These are phyloP conservation scores for Oryza glumipatula DNA, from an alignment of 176 grass and related monocot species.

Conservation along the genomic window DNA sequence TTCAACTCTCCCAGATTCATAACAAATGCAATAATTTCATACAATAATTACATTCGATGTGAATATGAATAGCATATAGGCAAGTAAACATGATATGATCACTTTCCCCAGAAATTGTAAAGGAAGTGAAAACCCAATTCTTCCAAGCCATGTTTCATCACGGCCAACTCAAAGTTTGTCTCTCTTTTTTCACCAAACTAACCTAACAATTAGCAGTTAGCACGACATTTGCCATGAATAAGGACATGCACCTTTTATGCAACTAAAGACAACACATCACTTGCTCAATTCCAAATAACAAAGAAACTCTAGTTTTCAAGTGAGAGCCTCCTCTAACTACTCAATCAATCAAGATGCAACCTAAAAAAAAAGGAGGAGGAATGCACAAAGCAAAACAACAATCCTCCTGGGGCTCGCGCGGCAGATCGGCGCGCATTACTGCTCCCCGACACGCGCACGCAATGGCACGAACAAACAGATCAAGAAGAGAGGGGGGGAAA, in stretches of 20 bases:
- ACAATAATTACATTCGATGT: not conserved
- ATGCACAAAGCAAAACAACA: slow-evolving; percentile 39
- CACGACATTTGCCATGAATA: slow-evolving; percentile 4
- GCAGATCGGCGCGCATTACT: slow-evolving; percentile 49
- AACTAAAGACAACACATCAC: not conserved
- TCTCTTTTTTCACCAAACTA: slow-evolving; percentile 13
- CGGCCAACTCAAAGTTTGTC: not conserved
- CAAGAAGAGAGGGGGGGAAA: slow-evolving; percentile 32
- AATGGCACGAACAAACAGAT: slow-evolving; percentile 35
- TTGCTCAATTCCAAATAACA: slow-evolving; percentile 30
- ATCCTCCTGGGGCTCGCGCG: slow-evolving; percentile 9
- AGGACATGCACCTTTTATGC: slow-evolving; percentile 21
- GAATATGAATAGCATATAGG: not conserved
- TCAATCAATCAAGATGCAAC: slow-evolving; percentile 15
- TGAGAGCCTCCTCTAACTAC: slow-evolving; percentile 21
- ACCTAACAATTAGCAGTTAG: not conserved
- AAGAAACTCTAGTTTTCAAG: slow-evolving; percentile 24
- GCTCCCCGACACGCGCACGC: slow-evolving; percentile 4
- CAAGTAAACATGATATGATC: slow-evolving; percentile 18
- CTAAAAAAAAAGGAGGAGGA: not conserved
- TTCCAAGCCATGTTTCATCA: slow-evolving; percentile 21
- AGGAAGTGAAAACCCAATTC: not conserved
- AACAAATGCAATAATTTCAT: not conserved
- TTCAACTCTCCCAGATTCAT: slow-evolving; percentile 10
- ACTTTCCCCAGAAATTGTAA: slow-evolving; percentile 3